Conservation (phyloP, 305 asterid species). For the Rubia peregrina region DNA sequence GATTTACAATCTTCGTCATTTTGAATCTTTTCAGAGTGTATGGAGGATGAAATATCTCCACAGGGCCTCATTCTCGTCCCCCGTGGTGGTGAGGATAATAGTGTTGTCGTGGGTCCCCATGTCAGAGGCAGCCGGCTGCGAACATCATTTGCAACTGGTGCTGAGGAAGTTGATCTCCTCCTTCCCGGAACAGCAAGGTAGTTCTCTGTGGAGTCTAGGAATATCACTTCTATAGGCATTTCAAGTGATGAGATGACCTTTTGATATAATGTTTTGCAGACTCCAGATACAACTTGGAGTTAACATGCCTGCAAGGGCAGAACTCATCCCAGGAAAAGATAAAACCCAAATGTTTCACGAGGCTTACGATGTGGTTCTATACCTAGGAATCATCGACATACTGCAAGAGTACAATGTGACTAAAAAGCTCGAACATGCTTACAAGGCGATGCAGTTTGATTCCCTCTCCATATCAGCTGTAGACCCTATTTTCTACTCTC, state of each 20-base stretch:
- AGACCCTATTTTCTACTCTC: constrained; percentile 76
- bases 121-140: constrained; percentile 84
- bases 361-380: constrained; percentile 82
- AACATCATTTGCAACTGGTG: constrained; percentile 83
- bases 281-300: constrained; percentile 96
- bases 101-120: constrained; percentile 75
- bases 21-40: constrained; percentile 38
- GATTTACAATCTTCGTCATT: neutral
- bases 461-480: constrained; percentile 83
- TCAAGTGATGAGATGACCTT: neutral
- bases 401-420: constrained; percentile 86
- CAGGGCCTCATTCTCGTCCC: constrained; percentile 94
- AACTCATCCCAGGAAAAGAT: constrained; percentile 43
- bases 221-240: neutral
- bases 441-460: constrained; percentile 75
- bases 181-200: constrained; percentile 99
- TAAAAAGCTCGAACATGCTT: constrained; percentile 84
- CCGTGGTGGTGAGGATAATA: constrained; percentile 53
- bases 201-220: neutral
- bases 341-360: constrained; percentile 50
- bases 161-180: constrained; percentile 92
- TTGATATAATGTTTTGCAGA: constrained; percentile 31
- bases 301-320: constrained; percentile 98
- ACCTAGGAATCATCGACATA: constrained; percentile 87
- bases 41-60: constrained; percentile 91